Percentiles rank a stretch among this genome's conserved stretches.
phyloP scores from a whole-genome alignment of 2,329 filamentous ascomycete species.

The Cryoendolithus antarcticus region DNA sequence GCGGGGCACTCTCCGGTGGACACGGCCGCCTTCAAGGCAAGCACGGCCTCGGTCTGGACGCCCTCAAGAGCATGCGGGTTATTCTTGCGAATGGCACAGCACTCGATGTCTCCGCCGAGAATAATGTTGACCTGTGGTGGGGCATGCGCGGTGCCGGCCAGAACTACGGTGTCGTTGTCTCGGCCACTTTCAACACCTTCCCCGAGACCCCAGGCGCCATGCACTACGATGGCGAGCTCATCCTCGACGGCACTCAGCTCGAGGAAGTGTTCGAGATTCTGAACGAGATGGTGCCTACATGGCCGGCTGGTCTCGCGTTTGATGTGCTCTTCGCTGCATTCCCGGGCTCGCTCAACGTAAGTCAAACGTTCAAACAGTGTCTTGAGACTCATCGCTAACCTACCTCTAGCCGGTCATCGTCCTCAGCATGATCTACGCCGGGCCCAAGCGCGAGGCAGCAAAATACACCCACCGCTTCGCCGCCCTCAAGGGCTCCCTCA shows the following conservation, averaged over 20 bases:
- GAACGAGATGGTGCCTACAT: background rate
- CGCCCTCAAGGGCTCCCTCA: background rate
- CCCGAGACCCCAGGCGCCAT: background rate
- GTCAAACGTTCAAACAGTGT: background rate
- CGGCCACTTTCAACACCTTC: constrained; percentile 1
- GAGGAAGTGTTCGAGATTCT: background rate
- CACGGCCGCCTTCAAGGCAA: constrained; percentile 7
- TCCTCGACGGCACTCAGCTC: background rate
- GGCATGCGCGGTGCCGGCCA: constrained; percentile 8
- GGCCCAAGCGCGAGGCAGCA: background rate
- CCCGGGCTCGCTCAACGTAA: background rate
- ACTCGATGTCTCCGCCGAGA: background rate
- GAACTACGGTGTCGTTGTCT: constrained; percentile 8
- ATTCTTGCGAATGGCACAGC: constrained; percentile 1
- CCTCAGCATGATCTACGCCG: constrained; percentile 1
- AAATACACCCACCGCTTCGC: background rate
- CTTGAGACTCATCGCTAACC: background rate
- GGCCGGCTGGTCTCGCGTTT: background rate
- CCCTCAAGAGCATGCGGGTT: background rate
- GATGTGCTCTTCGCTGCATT: constrained; percentile 1
- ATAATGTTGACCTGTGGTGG: constrained; percentile 10
- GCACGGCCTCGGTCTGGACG: constrained; percentile 3
- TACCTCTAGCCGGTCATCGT: background rate
- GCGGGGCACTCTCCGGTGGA: constrained; percentile 7
- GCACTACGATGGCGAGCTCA: constrained; percentile 1